Conservation (phyloP, 768 basidiomycete genomes). For the Tubosaeta brunneosetosa region DNA sequence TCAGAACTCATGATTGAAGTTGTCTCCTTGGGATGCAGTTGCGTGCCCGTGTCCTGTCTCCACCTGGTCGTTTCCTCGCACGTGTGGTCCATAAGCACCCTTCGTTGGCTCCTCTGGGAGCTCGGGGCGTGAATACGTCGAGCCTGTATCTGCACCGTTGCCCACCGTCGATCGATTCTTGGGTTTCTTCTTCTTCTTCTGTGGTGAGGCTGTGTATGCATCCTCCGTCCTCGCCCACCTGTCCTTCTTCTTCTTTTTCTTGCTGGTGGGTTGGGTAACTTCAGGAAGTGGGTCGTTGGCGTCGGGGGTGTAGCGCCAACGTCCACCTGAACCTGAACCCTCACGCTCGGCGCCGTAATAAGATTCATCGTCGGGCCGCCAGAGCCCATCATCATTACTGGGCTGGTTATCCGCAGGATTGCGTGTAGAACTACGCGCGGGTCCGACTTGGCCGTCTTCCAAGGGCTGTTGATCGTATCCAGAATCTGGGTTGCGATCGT, state of each 20-base stretch:
- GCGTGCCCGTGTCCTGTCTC: constrained; percentile 14
- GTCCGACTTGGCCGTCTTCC: constrained; percentile 73
- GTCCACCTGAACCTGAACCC: constrained; percentile 36
- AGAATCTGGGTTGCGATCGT: constrained; percentile 70
- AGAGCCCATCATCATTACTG: constrained; percentile 49
- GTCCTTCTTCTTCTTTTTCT: constrained; percentile 78
- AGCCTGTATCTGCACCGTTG: constrained; percentile 28
- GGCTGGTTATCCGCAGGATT: constrained; percentile 6
- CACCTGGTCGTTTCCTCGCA: constrained; percentile 6
- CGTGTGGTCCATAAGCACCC: constrained; percentile 48
- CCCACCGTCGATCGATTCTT: constrained; percentile 41
- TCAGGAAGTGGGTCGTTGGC: constrained; percentile 56
- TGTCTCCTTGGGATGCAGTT: constrained; percentile 36
- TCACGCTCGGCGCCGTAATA: constrained; percentile 52
- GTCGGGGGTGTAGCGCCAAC: constrained; percentile 86
- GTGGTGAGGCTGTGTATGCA: constrained; percentile 51
- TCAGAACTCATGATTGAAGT: constrained; percentile 67
- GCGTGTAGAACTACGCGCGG: constrained; percentile 9
- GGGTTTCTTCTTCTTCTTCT: constrained; percentile 66
- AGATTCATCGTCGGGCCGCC: constrained; percentile 71
- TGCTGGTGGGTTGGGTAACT: constrained; percentile 38
- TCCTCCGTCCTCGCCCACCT: constrained; percentile 86
- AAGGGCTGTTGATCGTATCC: constrained; percentile 65
- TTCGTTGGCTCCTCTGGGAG: constrained; percentile 69
- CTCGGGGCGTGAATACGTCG: constrained; percentile 31